Base-by-base conservation (phyloP, 495 filamentous ascomycete species). In the Evernia prunastri region DNA sequence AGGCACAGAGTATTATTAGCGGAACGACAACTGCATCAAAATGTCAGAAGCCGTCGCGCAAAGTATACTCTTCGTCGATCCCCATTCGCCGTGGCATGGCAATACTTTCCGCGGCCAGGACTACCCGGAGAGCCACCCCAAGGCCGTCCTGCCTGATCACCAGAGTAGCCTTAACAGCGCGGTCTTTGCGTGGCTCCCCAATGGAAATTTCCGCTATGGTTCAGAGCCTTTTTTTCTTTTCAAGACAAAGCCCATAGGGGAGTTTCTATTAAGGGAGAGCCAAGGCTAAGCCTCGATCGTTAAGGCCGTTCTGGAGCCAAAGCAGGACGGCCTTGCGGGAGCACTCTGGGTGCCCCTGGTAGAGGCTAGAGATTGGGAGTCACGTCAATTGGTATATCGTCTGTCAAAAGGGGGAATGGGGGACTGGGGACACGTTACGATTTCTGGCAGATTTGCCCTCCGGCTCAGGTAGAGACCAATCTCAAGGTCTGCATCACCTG, bases 331-430 rank as follows among this genome's bases (percentile, higher is more conserved):
- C 36, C 5, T 29, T 23, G 25, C 6, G 15, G 20, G 15, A 39
- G 15, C 33, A 33, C 11, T n/a, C 15, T 15, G n/a, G 42, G 36
- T 20, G 9, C 3, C 4, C 31, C 18, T 42, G 10, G 51, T 17
- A 53, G 13, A 37, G 59, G 23, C 60, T 63, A 56, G 36, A 63
- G 11, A 33, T 54, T 40, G 25, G 25, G 2, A 25, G n/a, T 56
- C 60, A 56, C 60, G 3, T 63, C 56, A 63, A 63, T 13, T 56
- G 25, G 60, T n/a, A 56, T 43, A 56, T 18, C 20, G 9, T 63
- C 33, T n/a, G 17, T 25, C 1, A 7, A 33, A 37, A 5, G n/a
- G 25, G 0, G 20, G 37, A 15, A 13, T 6, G 18, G 15, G 49
- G 60, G 17, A 42, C 2, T 1, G 13, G 49, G 60, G 15, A 42